phyloP scores from a whole-genome alignment of 257 asterid species.

The Solanum peruvianum region DNA sequence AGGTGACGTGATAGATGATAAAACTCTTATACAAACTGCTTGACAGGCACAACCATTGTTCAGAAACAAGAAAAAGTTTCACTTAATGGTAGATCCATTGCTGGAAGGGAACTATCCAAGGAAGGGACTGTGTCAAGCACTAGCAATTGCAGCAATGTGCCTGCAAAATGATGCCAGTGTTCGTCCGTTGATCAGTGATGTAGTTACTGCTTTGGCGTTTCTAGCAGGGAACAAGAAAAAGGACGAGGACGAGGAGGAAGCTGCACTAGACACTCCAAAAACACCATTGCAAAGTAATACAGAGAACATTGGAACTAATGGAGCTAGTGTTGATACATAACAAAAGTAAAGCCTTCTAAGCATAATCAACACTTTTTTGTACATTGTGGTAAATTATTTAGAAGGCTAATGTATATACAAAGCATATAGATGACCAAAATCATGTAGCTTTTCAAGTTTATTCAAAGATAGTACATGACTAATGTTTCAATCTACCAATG shows the following conservation, averaged over 20 bases:
- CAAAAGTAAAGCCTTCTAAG: neutral
- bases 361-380: neutral
- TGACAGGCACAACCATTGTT: conserved; percentile 50
- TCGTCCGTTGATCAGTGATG: conserved; percentile 49
- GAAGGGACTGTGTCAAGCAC: conserved; percentile 44
- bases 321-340: neutral
- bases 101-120: conserved; percentile 33
- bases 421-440: neutral
- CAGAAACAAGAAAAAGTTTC: conserved; percentile 39
- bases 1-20: neutral
- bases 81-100: conserved; percentile 40
- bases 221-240: neutral
- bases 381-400: neutral
- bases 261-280: neutral
- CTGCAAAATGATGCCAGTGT: conserved; percentile 45
- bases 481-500: neutral
- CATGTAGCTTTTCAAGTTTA: neutral
- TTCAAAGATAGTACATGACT: neutral
- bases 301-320: neutral
- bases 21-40: neutral
- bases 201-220: conserved; percentile 33
- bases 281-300: neutral
- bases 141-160: conserved; percentile 62
- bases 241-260: conserved; percentile 1
- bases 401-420: neutral